A percentile compares a stretch with the other conserved stretches of the same genome.
Conservation (phyloP, 2,329 filamentous ascomycete species). For the Ambrosiella xylebori region DNA sequence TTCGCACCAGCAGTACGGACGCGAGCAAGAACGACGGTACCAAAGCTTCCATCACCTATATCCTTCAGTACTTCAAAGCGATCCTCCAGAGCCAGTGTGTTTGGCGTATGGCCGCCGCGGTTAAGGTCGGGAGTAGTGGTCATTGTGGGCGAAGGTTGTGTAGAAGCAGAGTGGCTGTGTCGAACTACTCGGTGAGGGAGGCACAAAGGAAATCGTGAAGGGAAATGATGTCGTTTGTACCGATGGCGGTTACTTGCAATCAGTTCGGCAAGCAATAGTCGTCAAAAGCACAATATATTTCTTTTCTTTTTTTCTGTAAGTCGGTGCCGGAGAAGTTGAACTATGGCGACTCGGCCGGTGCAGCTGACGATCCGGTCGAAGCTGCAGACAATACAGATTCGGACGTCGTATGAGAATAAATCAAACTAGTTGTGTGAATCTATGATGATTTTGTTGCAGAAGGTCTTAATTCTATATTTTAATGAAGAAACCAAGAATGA, state of each 20-base stretch:
- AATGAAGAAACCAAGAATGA: no score
- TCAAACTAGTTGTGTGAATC: no score
- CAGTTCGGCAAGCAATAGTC: neutral
- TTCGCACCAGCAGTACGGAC: constrained; percentile 79
- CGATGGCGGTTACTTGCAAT: constrained; percentile 2
- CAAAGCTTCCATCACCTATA: constrained; percentile 96
- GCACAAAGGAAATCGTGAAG: constrained; percentile 14
- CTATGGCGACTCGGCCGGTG: no score
- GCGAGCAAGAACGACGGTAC: constrained; percentile 81
- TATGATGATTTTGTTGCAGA: no score
- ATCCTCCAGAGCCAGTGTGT: constrained; percentile 58
- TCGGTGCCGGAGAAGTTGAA: neutral
- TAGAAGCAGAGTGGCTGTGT: constrained; percentile 10
- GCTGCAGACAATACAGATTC: no score
- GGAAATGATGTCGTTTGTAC: neutral
- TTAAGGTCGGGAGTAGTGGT: constrained; percentile 43
- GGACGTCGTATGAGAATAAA: no score
- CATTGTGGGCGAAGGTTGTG: constrained; percentile 7
- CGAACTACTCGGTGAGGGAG: constrained; percentile 12
- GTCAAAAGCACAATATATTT: neutral
- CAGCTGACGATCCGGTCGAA: no score
- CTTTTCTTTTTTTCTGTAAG: neutral
- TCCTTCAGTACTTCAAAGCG: constrained; percentile 95
- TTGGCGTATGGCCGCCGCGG: constrained; percentile 38
- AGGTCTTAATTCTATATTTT: no score